Evolutionary conservation across 371 early-diverging fungal genomes (phyloP).

Genomic region (Capniomyces stellatus): DNA sequence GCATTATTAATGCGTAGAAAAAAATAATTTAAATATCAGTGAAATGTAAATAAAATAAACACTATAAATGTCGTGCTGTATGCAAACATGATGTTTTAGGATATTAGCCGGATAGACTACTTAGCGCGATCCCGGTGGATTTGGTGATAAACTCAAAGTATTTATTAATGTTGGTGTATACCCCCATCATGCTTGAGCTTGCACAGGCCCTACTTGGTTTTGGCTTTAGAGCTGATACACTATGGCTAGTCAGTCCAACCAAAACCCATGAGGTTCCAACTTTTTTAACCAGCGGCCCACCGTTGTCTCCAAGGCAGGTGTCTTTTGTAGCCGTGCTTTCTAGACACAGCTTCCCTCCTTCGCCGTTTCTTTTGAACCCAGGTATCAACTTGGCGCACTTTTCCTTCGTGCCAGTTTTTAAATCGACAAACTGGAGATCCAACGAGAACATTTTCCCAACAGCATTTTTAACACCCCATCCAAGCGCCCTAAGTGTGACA

Average conservation of each 20-base stretch:
- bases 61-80: too few relatives aligned
- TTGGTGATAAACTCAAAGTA: not conserved
- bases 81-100: too few relatives aligned
- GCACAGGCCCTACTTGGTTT: not conserved
- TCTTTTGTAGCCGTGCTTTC: conserved; percentile 10
- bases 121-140: not conserved
- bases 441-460: conserved; percentile 3
- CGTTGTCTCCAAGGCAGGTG: conserved; percentile 23
- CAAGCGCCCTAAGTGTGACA: conserved; percentile 11
- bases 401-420: conserved; percentile 3
- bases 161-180: not conserved
- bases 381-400: conserved; percentile 6
- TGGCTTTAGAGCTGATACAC: not conserved
- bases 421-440: conserved; percentile 13
- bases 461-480: conserved; percentile 22
- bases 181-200: not conserved
- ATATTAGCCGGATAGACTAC: too few relatives aligned
- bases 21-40: too few relatives aligned
- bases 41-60: too few relatives aligned
- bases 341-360: conserved; percentile 15
- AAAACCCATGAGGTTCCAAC: not conserved
- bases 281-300: conserved; percentile 16
- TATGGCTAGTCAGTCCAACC: not conserved
- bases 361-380: not conserved
- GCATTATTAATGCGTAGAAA: too few relatives aligned